Evolutionary conservation across 345 rosid species (phyloP), one percentile per base, ranked within the genome.

Genomic region (Gossypium bickii): DNA sequence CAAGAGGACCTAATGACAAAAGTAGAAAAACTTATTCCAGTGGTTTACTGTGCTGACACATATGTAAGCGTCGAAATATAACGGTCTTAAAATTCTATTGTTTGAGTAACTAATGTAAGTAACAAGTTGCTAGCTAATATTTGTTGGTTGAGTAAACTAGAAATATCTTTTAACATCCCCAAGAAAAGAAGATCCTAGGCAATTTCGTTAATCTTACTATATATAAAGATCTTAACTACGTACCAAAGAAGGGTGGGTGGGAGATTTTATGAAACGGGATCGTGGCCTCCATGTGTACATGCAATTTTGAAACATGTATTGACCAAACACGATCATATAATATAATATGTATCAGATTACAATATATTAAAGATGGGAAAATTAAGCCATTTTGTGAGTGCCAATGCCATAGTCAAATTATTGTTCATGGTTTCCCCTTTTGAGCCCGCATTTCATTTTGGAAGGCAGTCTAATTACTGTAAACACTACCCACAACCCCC

Each of bases 241-340:
- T 58, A 58, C 63, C 3, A 12, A 15, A 29, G 9, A 16, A 25
- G 16, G 24, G 22, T 25, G 72, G 38, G 72, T 49, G 43, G 41
- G 16, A 25, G 52, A 48, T 20, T 57, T 57, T 22, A 22, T 9
- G 48, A 52, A 1, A 48, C 1, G 41, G 7, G 22, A 68, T 76
- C 78, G 79, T 79, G 81, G 79, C 74, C 16, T 67, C 67, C 78
- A 77, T 74, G 57, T 68, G 56, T 74, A 59, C 70, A 75, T 75
- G 78, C 82, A 78, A 70, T 44, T 34, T 71, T 24, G 24, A 74
- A 75, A 17, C 41, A 34, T 11, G 11, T 22, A 9, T 58, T 3
- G 43, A 60, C 41, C 65, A 60, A 60, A 58, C 62, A 58, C 7
- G 62, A 58, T 11, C 13, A 47, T 47, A 47, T 47, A 47, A 47